A percentile compares a stretch with the other conserved stretches of the same genome.
phyloP scores from a whole-genome alignment of 495 filamentous ascomycete species.

The Talaromyces stipitatus region DNA sequence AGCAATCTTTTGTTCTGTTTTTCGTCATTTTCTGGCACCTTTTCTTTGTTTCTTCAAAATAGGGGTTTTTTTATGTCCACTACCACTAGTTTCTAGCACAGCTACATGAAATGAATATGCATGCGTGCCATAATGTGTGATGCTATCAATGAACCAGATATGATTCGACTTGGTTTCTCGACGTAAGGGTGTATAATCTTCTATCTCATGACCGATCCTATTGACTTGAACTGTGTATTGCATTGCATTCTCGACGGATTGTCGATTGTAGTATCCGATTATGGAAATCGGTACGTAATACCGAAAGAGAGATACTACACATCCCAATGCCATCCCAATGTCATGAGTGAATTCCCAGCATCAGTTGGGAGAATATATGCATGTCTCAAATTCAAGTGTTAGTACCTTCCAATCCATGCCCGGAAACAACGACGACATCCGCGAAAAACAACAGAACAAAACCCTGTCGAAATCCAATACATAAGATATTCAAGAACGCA shows the following conservation, averaged over 20 bases:
- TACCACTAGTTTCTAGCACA: slow-evolving; percentile 8
- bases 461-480: background rate
- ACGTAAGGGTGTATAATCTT: background rate
- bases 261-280: too few species aligned
- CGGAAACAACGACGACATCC: background rate
- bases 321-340: too few species aligned
- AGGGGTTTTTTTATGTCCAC: slow-evolving; percentile 3
- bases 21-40: too few species aligned
- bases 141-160: background rate
- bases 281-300: too few species aligned
- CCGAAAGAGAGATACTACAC: background rate
- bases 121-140: slow-evolving; percentile 8
- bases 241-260: too few species aligned
- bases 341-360: background rate
- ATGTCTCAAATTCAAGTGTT: background rate
- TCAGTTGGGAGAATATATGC: background rate
- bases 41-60: slow-evolving; percentile 6
- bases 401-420: background rate
- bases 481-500: too few species aligned
- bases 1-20: slow-evolving; percentile 2
- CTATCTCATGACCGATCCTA: too few species aligned
- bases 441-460: background rate
- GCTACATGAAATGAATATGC: slow-evolving; percentile 9
- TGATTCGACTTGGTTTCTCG: background rate
- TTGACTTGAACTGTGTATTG: too few species aligned